phyloP scores from a whole-genome alignment of 1,284 basidiomycete genomes.

The Grifola frondosa region DNA sequence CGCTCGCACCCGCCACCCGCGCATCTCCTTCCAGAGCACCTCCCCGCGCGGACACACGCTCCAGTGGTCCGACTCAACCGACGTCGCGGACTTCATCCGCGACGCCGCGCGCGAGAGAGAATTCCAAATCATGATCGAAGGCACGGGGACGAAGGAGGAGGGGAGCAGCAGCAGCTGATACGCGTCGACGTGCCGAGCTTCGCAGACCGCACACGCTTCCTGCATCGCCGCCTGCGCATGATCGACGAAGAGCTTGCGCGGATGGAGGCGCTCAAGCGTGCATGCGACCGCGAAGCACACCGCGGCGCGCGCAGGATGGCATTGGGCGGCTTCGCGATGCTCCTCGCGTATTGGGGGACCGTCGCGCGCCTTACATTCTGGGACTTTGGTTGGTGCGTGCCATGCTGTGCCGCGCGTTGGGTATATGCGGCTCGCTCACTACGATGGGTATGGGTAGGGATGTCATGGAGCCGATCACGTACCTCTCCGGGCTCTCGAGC shows the following conservation, averaged over 20 bases:
- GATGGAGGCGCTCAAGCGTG: slow-evolving; percentile 53
- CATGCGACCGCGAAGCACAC: slow-evolving; percentile 58
- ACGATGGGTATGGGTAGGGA: too few relatives aligned
- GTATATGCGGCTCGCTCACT: too few relatives aligned
- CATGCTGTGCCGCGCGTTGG: too few relatives aligned
- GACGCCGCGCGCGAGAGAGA: slow-evolving; percentile 55
- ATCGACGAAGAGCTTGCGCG: slow-evolving; percentile 43
- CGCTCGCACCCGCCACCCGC: slow-evolving; percentile 37
- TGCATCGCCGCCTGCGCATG: slow-evolving; percentile 47
- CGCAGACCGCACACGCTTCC: slow-evolving; percentile 58
- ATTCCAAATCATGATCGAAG: slow-evolving; percentile 52
- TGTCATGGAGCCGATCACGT: slow-evolving; percentile 70
- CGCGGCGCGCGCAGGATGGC: slow-evolving; percentile 54
- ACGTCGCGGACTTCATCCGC: slow-evolving; percentile 66
- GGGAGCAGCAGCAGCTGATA: slow-evolving; percentile 40
- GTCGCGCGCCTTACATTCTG: slow-evolving; percentile 67
- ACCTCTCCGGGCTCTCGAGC: slow-evolving; percentile 58
- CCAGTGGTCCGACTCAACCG: slow-evolving; percentile 67
- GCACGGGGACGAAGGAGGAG: slow-evolving; percentile 13
- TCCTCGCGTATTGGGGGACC: slow-evolving; percentile 62
- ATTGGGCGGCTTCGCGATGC: slow-evolving; percentile 57
- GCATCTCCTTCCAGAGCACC: slow-evolving; percentile 47
- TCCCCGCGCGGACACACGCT: slow-evolving; percentile 39
- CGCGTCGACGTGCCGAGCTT: slow-evolving; percentile 63
- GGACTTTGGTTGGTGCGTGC: slow-evolving; percentile 65